Base-by-base conservation (phyloP, 2,329 filamentous ascomycete species). In the Didymella glomerata region DNA sequence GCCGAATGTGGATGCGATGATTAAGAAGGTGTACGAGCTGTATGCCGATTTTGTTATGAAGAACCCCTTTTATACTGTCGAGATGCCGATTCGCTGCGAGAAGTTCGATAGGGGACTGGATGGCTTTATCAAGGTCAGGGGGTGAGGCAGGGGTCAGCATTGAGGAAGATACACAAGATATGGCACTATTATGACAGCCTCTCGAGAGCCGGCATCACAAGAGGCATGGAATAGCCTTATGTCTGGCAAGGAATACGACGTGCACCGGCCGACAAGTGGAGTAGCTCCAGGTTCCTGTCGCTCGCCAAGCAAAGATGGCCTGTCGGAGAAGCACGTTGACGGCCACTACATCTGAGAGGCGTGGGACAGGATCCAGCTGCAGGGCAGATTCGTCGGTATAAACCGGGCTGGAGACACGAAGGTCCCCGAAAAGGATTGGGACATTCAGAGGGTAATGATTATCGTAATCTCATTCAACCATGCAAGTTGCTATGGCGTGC, bases 21-120 rank as follows among this genome's bases (percentile, higher is more conserved):
- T 97, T 68, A 85, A 88, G 74, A 90, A 88, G 77, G 89, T 97
- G 70, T 98, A 99, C 77, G 95, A 98, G 77, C 81, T 98, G 51
- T 99, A 98, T 81, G 86, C 92, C 49, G 95, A 99, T 78, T 98
- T 92, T 76, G 95, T 99, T 68, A 98, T 97, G 92, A 99, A 98
- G 84, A 99, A 99, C 77, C 95, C 95, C 1, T 99, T 99, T 75
- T 98, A 98, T 80, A 93, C 95, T 73, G 84, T 97, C 57, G 95
- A 99, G 81, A 99, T 98, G 93, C 95, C 95, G 7, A 88, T 99
- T 53, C 85, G 95, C 62, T 97, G 95, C 79, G 95, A 98, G 74
- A 90, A 92, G 69, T 99, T 97, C 81, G 95, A 99, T 77, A 85
- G 93, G 69, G 92, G 92, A 77, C 77, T 97, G 65, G 85, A 86